A percentile compares a stretch with the other conserved stretches of the same genome.
These are phyloP conservation scores for Leccinum pachyderme DNA, from an alignment of 1,284 basidiomycete genomes.

Conservation along the genomic window DNA sequence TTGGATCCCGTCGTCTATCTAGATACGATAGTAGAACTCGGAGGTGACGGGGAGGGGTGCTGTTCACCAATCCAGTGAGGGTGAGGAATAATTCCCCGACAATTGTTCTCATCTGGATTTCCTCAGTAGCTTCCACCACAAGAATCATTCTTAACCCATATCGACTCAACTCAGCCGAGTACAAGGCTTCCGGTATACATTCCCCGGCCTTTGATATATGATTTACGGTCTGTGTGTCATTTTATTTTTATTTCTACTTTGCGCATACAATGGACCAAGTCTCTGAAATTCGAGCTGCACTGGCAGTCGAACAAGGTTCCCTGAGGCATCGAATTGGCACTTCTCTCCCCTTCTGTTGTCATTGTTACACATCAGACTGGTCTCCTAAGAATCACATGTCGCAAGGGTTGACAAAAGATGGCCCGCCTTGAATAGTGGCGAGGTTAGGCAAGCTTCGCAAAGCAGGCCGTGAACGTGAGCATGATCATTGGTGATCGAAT, in stretches of 20 bases:
- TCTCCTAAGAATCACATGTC: background rate
- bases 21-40: background rate
- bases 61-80: slow-evolving; percentile 11
- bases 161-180: background rate
- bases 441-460: slow-evolving; percentile 35
- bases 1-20: background rate
- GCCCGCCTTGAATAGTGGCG: slow-evolving; percentile 29
- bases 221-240: background rate
- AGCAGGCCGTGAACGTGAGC: slow-evolving; percentile 32
- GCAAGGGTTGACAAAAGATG: background rate
- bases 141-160: background rate
- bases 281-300: background rate
- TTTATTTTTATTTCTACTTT: background rate
- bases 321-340: background rate
- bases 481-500: slow-evolving; percentile 18
- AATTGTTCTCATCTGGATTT: slow-evolving; percentile 13
- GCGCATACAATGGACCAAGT: background rate
- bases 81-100: slow-evolving; percentile 1
- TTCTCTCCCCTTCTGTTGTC: background rate
- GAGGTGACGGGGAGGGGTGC: background rate
- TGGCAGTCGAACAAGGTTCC: background rate
- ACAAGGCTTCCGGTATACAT: background rate
- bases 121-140: background rate
- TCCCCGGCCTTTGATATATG: no score
- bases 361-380: background rate